These are phyloP conservation scores for Stephania cephalantha DNA, from an alignment of 164 flowering plant species.

Conservation along the genomic window DNA sequence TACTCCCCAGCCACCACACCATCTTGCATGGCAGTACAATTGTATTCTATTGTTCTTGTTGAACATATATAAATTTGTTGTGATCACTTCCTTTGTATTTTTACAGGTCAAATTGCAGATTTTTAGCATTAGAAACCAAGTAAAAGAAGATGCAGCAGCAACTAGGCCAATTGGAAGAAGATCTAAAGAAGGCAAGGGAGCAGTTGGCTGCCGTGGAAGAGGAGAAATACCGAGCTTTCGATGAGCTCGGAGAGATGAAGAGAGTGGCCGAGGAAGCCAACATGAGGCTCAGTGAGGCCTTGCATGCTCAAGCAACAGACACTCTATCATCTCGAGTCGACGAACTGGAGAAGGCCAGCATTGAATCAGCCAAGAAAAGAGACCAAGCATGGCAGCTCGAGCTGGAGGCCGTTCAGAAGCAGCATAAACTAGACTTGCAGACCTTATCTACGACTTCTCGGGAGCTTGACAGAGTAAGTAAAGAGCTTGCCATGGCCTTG, in stretches of 20 bases:
- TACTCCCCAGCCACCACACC: too few species aligned
- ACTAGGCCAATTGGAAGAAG: slow-evolving; percentile 30
- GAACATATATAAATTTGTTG: too few species aligned
- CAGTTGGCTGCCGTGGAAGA: slow-evolving; percentile 26
- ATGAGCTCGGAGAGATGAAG: slow-evolving; percentile 42
- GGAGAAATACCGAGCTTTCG: slow-evolving; percentile 32
- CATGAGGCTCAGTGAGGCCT: slow-evolving; percentile 28
- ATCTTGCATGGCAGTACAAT: too few species aligned
- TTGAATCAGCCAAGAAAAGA: slow-evolving; percentile 25
- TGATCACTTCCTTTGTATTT: not conserved
- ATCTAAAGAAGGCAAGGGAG: slow-evolving; percentile 26
- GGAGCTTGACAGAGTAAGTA: slow-evolving; percentile 14
- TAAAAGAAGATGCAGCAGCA: slow-evolving; percentile 35
- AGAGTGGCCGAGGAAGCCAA: slow-evolving; percentile 32
- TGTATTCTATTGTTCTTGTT: too few species aligned
- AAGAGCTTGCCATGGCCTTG: slow-evolving; percentile 13
- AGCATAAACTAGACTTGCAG: slow-evolving; percentile 23
- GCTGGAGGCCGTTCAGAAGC: slow-evolving; percentile 24
- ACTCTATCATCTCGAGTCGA: slow-evolving; percentile 1
- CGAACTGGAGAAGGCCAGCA: slow-evolving; percentile 24
- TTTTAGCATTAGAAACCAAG: not conserved
- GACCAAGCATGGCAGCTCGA: slow-evolving; percentile 35
- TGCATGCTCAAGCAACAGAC: slow-evolving; percentile 16
- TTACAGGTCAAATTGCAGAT: not conserved
- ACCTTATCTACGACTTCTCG: slow-evolving; percentile 15